A percentile compares a stretch with the other conserved stretches of the same genome.
phyloP scores from a whole-genome alignment of 371 early-diverging fungal species.

The Mortierella sp. region DNA sequence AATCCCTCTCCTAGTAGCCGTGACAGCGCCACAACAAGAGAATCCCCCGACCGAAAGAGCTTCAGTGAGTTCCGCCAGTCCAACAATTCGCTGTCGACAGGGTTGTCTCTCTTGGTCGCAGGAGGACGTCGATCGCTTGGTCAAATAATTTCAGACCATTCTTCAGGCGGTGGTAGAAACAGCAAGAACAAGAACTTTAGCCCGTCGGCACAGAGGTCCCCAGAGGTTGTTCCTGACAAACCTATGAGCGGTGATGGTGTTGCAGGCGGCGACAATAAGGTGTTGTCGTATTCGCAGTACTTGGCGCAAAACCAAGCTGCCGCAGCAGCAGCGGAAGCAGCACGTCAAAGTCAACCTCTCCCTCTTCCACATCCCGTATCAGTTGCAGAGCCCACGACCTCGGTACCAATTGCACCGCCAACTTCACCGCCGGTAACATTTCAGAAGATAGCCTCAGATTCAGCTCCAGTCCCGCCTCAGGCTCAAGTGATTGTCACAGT shows the following conservation, averaged over 20 bases:
- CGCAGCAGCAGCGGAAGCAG: neutral
- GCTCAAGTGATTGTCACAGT: no score
- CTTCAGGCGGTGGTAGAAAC: neutral
- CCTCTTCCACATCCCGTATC: neutral
- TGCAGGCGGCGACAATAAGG: neutral
- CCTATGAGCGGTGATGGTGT: neutral
- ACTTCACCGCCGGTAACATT: neutral
- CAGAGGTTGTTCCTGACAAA: neutral
- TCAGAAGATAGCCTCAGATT: neutral
- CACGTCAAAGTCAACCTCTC: neutral
- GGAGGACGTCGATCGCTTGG: neutral
- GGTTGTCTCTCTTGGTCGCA: neutral
- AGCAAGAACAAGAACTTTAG: neutral
- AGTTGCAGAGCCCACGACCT: neutral
- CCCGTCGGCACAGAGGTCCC: neutral
- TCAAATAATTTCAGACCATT: neutral
- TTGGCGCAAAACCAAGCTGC: neutral
- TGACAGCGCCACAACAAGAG: no score
- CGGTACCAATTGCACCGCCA: neutral
- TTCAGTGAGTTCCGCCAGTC: neutral
- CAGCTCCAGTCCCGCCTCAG: neutral
- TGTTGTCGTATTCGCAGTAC: conserved; percentile 1
- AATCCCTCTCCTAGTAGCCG: no score
- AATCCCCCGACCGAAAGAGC: neutral
- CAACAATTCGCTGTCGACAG: neutral